Evolutionary conservation across 805 yeast genomes (phyloP).

Genomic region (Starmerella powellii): DNA sequence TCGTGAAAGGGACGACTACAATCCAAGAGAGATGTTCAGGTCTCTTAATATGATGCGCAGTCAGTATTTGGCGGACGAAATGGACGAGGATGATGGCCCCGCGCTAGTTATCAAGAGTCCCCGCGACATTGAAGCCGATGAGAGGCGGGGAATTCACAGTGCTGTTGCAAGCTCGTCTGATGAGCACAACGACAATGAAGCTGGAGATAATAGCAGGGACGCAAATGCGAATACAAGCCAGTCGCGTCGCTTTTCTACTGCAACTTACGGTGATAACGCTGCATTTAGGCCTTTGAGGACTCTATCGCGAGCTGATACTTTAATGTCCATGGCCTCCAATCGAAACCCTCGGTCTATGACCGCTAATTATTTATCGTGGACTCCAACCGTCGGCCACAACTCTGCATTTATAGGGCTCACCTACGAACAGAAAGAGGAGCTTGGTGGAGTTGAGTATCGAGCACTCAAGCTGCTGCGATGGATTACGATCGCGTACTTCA

Average conservation of each 20-base stretch:
- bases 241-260: slow-evolving; percentile 6
- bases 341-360: slow-evolving; percentile 24
- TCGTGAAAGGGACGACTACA: slow-evolving; percentile 23
- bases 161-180: slow-evolving; percentile 8
- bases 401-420: slow-evolving; percentile 77
- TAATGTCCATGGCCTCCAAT: slow-evolving; percentile 9
- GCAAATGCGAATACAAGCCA: not conserved
- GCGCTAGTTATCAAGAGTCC: slow-evolving; percentile 71
- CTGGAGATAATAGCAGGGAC: not conserved
- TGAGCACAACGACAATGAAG: not conserved
- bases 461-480: slow-evolving; percentile 62
- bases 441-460: slow-evolving; percentile 95
- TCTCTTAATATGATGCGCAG: slow-evolving; percentile 68
- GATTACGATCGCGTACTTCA: slow-evolving; percentile 47
- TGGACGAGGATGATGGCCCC: slow-evolving; percentile 53
- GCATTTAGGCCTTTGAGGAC: slow-evolving; percentile 1
- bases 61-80: slow-evolving; percentile 17
- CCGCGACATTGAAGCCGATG: slow-evolving; percentile 44
- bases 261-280: not conserved
- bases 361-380: slow-evolving; percentile 64
- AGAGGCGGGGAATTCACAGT: slow-evolving; percentile 21
- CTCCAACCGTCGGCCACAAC: slow-evolving; percentile 84
- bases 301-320: slow-evolving; percentile 11
- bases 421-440: slow-evolving; percentile 76
- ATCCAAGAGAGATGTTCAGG: slow-evolving; percentile 73